These are phyloP conservation scores for Hippophae rhamnoides DNA, from an alignment of 306 rosid genomes.

Conservation along the genomic window DNA sequence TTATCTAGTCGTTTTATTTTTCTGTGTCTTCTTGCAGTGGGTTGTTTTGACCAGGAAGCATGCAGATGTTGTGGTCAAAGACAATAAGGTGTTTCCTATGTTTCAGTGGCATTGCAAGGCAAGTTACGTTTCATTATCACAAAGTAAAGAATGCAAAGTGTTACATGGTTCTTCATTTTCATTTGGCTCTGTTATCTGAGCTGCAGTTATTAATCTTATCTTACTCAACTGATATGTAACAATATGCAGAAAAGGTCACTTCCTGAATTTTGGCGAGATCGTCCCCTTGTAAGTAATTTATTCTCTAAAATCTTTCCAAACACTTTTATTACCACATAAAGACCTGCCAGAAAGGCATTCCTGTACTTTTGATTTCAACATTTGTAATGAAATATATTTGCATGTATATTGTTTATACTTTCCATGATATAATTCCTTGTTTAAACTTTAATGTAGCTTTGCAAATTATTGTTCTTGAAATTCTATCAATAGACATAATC, in stretches of 20 bases:
- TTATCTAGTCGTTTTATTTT: conserved; percentile 20
- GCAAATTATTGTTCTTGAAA: too few species aligned
- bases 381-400: not conserved
- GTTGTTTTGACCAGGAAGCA: conserved; percentile 85
- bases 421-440: conserved; percentile 2
- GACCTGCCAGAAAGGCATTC: too few species aligned
- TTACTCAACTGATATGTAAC: conserved; percentile 22
- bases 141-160: not conserved
- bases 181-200: conserved; percentile 1
- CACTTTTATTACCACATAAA: not conserved
- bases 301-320: conserved; percentile 1
- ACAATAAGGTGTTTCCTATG: conserved; percentile 62
- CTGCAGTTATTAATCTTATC: conserved; percentile 12
- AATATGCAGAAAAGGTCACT: conserved; percentile 76
- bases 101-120: conserved; percentile 82
- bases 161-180: conserved; percentile 1
- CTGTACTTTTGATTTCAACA: too few species aligned
- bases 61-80: conserved; percentile 73
- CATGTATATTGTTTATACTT: not conserved
- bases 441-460: too few species aligned
- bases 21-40: conserved; percentile 53
- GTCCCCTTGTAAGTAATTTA: conserved; percentile 55
- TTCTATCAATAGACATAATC: conserved; percentile 6
- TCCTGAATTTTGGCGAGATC: conserved; percentile 99
- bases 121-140: conserved; percentile 8